Evolutionary conservation across 2,329 filamentous ascomycete genomes (phyloP).

Genomic region (Venturia effusa): DNA sequence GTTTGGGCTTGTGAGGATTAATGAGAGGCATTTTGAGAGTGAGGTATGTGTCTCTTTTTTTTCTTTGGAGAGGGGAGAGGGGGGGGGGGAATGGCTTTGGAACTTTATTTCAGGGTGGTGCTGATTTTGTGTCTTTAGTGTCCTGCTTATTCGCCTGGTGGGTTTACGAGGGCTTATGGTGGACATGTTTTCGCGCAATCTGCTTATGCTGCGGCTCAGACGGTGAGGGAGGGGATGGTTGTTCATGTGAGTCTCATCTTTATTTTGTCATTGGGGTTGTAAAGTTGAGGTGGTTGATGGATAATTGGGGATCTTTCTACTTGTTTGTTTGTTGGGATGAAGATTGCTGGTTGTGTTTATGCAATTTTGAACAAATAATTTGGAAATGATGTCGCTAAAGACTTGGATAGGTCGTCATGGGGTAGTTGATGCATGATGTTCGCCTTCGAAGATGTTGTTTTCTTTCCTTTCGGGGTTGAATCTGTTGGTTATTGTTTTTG

Average conservation of each 20-base stretch:
- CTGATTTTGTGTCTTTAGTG: not conserved
- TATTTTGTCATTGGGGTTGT: not conserved
- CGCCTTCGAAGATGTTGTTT: no score
- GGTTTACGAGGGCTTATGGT: slow-evolving; percentile 35
- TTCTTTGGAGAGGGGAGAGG: not conserved
- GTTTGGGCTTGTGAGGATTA: not conserved
- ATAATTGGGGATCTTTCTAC: no score
- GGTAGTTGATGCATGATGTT: no score
- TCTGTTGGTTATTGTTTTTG: not conserved
- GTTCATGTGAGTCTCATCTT: slow-evolving; percentile 34
- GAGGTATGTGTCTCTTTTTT: not conserved
- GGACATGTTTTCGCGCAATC: slow-evolving; percentile 49
- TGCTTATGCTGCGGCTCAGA: slow-evolving; percentile 45
- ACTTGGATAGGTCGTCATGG: no score
- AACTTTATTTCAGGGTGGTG: no score
- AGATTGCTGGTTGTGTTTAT: no score
- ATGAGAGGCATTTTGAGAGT: slow-evolving; percentile 2
- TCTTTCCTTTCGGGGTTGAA: not conserved
- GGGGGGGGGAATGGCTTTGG: no score
- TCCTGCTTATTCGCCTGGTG: slow-evolving; percentile 9
- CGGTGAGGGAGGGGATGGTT: slow-evolving; percentile 38
- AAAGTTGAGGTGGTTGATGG: not conserved
- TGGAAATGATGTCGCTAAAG: no score
- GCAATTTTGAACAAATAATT: no score
- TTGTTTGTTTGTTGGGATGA: no score